Conservation (phyloP, 2,329 filamentous ascomycete genomes). For the Ambrosiella xylebori region DNA sequence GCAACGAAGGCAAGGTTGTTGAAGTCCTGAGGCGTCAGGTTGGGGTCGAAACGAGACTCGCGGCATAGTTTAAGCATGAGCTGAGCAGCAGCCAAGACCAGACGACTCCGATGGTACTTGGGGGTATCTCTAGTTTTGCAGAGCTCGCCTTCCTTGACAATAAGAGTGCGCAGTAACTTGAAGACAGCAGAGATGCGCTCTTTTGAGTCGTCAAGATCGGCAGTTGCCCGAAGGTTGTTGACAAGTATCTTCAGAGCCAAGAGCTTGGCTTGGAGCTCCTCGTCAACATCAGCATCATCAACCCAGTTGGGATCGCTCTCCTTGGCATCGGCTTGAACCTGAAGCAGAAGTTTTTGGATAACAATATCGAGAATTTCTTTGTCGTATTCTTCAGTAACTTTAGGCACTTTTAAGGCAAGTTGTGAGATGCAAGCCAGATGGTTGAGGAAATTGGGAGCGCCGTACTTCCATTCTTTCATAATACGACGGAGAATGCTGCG, state of each 20-base stretch:
- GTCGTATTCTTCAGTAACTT: conserved; percentile 53
- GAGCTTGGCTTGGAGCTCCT: conserved; percentile 69
- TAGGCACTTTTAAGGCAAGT: conserved; percentile 56
- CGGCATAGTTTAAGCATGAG: conserved; percentile 71
- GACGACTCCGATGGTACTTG: conserved; percentile 56
- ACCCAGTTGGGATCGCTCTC: conserved; percentile 47
- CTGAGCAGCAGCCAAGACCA: conserved; percentile 67
- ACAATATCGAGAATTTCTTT: conserved; percentile 66
- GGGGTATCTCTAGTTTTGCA: conserved; percentile 62
- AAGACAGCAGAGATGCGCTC: conserved; percentile 52
- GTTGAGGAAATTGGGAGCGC: conserved; percentile 55
- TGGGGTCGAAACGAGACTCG: conserved; percentile 55
- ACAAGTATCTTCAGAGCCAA: conserved; percentile 73
- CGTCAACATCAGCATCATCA: conserved; percentile 49
- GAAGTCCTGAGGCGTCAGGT: conserved; percentile 58
- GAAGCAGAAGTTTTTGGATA: conserved; percentile 55
- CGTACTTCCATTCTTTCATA: conserved; percentile 57
- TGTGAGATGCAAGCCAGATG: conserved; percentile 57
- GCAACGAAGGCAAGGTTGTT: conserved; percentile 64
- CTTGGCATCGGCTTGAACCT: conserved; percentile 42
- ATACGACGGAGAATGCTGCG: conserved; percentile 66
- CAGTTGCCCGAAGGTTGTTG: conserved; percentile 56
- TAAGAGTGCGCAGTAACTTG: conserved; percentile 59
- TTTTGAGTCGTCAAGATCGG: conserved; percentile 30
- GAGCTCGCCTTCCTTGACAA: conserved; percentile 62